phyloP scores from a whole-genome alignment of 768 basidiomycete genomes.

The Serendipita vermifera region DNA sequence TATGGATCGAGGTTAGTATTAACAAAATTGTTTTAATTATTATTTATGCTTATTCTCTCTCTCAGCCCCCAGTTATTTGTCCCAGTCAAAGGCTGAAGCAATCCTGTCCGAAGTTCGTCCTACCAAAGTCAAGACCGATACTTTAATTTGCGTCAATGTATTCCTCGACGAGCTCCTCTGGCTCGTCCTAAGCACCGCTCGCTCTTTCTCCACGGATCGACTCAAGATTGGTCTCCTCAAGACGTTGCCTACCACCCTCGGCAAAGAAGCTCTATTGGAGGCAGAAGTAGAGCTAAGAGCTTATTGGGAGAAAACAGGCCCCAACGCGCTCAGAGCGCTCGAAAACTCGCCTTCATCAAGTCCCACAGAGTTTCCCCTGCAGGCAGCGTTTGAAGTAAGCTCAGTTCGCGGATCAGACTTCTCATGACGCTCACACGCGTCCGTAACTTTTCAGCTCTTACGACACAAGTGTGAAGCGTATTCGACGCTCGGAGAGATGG shows the following conservation, averaged over 20 bases:
- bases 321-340: constrained; percentile 15
- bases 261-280: constrained; percentile 84
- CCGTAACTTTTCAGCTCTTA: constrained; percentile 39
- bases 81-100: constrained; percentile 71
- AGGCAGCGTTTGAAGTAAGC: constrained; percentile 61
- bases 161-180: constrained; percentile 75
- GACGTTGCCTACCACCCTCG: constrained; percentile 65
- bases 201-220: constrained; percentile 59
- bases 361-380: constrained; percentile 53
- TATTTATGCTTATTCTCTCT: background rate
- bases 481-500: constrained; percentile 67
- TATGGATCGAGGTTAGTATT: constrained; percentile 3
- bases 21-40: no score
- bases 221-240: constrained; percentile 59
- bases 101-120: constrained; percentile 87
- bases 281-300: constrained; percentile 86
- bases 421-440: constrained; percentile 12
- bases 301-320: constrained; percentile 64
- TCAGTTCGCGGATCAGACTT: constrained; percentile 15
- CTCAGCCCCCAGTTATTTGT: constrained; percentile 65
- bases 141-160: constrained; percentile 67
- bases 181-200: constrained; percentile 50
- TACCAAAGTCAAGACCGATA: constrained; percentile 68
- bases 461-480: constrained; percentile 82
- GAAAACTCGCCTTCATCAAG: constrained; percentile 23